A percentile compares a stretch with the other conserved stretches of the same genome.
phyloP scores from a whole-genome alignment of 208 protist species.

The Wallacemonas collosoma region DNA sequence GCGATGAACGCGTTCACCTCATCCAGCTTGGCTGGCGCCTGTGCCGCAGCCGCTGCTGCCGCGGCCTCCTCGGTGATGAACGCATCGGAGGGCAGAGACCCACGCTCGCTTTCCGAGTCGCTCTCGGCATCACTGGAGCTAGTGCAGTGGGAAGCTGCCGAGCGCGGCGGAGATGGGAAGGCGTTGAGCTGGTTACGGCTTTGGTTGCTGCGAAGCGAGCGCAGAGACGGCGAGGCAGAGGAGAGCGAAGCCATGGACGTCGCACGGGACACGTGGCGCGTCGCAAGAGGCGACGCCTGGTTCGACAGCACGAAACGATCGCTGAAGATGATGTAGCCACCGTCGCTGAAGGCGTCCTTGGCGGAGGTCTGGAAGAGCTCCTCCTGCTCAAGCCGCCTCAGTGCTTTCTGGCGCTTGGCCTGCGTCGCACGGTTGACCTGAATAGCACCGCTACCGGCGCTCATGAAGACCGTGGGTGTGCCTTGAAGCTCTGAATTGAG shows the following conservation, averaged over 20 bases:
- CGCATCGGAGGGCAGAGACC: not conserved
- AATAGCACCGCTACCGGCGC: conserved; percentile 7
- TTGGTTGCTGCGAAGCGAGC: conserved; percentile 5
- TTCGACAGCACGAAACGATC: conserved; percentile 28
- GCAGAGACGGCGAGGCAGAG: not conserved
- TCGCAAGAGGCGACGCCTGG: conserved; percentile 21
- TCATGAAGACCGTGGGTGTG: not conserved
- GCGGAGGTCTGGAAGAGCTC: conserved; percentile 13
- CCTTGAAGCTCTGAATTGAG: conserved; percentile 1
- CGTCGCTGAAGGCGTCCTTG: conserved; percentile 20
- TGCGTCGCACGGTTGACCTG: conserved; percentile 10
- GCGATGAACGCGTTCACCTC: conserved; percentile 15
- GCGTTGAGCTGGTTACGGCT: conserved; percentile 5
- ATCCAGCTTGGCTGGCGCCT: not conserved
- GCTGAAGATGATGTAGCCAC: conserved; percentile 33
- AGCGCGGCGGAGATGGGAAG: conserved; percentile 2
- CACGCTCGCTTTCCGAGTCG: conserved; percentile 3
- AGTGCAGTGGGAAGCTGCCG: conserved; percentile 2
- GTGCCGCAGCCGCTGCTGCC: not conserved
- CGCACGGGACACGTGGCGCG: conserved; percentile 1
- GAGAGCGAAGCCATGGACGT: conserved; percentile 1
- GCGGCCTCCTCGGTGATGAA: conserved; percentile 4
- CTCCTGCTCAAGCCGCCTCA: not conserved
- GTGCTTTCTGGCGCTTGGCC: conserved; percentile 6
- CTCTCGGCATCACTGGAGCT: conserved; percentile 10